Percentiles rank a stretch among this genome's conserved stretches.
Evolutionary conservation across 306 rosid species (phyloP).

Genomic region (Pterocarpus santalinus): DNA sequence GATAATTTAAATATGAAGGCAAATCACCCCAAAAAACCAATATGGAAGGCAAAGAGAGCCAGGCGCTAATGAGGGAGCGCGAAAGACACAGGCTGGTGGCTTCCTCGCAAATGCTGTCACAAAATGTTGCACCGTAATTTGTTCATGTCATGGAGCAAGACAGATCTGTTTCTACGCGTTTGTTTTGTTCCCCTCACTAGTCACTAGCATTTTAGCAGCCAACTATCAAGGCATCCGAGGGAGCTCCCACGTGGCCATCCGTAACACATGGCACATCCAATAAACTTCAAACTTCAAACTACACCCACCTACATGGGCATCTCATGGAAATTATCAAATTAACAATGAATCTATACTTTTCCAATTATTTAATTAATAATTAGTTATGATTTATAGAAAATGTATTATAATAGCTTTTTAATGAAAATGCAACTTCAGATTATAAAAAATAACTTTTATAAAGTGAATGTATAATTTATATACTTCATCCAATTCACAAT

Average conservation of each 20-base stretch:
- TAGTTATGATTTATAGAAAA: no score
- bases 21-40: no score
- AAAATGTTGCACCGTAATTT: not conserved
- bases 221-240: conserved; percentile 56
- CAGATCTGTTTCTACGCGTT: conserved; percentile 8
- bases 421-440: no score
- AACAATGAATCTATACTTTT: not conserved
- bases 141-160: conserved; percentile 15
- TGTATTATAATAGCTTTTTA: no score
- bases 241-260: conserved; percentile 55
- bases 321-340: not conserved
- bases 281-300: not conserved
- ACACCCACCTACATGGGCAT: conserved; percentile 49
- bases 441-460: no score
- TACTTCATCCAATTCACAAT: no score
- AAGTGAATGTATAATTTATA: no score
- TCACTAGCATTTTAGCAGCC: no score
- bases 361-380: no score
- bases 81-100: not conserved
- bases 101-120: conserved; percentile 21
- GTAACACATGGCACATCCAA: conserved; percentile 2
- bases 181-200: not conserved
- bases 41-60: no score
- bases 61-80: not conserved
- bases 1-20: no score